phyloP scores from a whole-genome alignment of 768 basidiomycete species.

The Tricholoma bakamatsutake region DNA sequence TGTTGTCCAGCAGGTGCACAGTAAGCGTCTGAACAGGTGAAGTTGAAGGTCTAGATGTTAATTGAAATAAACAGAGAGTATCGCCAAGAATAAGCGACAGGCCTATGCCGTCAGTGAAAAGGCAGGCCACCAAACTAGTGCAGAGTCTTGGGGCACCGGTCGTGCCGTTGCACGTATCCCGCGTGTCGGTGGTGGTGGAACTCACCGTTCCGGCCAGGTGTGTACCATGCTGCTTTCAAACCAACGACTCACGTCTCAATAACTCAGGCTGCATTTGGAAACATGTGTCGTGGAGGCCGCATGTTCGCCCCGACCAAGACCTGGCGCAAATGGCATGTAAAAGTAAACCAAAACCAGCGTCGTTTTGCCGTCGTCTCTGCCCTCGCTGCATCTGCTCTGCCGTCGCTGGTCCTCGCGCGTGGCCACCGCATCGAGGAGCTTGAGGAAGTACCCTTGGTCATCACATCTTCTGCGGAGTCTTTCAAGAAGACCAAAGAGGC shows the following conservation, averaged over 20 bases:
- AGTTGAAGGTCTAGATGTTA: not conserved
- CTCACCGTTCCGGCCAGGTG: slow-evolving; percentile 96
- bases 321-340: slow-evolving; percentile 99
- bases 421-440: slow-evolving; percentile 98
- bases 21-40: slow-evolving; percentile 47
- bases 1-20: slow-evolving; percentile 98
- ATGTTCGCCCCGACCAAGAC: slow-evolving; percentile 99
- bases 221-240: slow-evolving; percentile 12
- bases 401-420: slow-evolving; percentile 96
- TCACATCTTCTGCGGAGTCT: slow-evolving; percentile 73
- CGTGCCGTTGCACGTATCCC: slow-evolving; percentile 99
- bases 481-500: slow-evolving; percentile 97
- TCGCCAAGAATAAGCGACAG: slow-evolving; percentile 97
- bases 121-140: slow-evolving; percentile 98
- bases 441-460: slow-evolving; percentile 93
- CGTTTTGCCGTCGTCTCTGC: slow-evolving; percentile 98
- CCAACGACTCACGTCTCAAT: slow-evolving; percentile 3
- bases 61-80: slow-evolving; percentile 64
- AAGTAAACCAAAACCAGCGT: slow-evolving; percentile 98
- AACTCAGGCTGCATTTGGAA: slow-evolving; percentile 91
- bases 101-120: slow-evolving; percentile 95
- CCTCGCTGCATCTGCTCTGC: slow-evolving; percentile 94
- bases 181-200: slow-evolving; percentile 98
- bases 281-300: slow-evolving; percentile 99
- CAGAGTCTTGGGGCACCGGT: slow-evolving; percentile 99